Evolutionary conservation across 2,329 filamentous ascomycete genomes (phyloP).

Genomic region (Phialocephala sp.): DNA sequence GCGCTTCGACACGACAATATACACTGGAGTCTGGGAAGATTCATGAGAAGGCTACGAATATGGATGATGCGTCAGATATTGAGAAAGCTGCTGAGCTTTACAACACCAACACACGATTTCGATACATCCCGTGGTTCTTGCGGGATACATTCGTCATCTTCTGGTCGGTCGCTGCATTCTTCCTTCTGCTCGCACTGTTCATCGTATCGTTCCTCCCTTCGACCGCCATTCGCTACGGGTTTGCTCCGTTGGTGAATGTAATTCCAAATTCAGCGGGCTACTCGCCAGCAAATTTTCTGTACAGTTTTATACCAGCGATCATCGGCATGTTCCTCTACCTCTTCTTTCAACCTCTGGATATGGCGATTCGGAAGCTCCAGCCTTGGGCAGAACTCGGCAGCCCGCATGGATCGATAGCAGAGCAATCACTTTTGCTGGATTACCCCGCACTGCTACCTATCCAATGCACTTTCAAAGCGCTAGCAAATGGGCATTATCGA

Average conservation of each 20-base stretch:
- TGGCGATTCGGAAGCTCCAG: conserved; percentile 67
- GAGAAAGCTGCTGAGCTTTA: conserved; percentile 36
- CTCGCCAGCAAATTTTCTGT: conserved; percentile 87
- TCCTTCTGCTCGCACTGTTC: conserved; percentile 73
- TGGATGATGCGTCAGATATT: conserved; percentile 28
- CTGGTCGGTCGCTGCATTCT: conserved; percentile 64
- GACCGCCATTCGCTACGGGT: conserved; percentile 70
- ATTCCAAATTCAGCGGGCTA: conserved; percentile 69
- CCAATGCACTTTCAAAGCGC: conserved; percentile 61
- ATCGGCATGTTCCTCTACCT: conserved; percentile 72
- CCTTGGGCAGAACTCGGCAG: conserved; percentile 70
- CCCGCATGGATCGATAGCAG: conserved; percentile 64
- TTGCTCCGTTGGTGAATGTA: conserved; percentile 70
- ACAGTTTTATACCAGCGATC: conserved; percentile 74
- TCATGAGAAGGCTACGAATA: conserved; percentile 47
- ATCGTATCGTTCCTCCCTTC: conserved; percentile 78
- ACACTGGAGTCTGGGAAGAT: conserved; percentile 54
- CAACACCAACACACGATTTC: conserved; percentile 55
- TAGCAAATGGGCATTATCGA: conserved; percentile 64
- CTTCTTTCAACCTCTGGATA: conserved; percentile 69
- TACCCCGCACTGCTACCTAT: conserved; percentile 70
- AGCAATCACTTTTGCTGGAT: conserved; percentile 69
- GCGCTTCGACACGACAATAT: conserved; percentile 56
- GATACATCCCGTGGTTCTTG: conserved; percentile 80
- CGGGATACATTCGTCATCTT: conserved; percentile 68